Evolutionary conservation across 176 grass and related monocot species (phyloP).

Genomic region (Oryza australiensis): DNA sequence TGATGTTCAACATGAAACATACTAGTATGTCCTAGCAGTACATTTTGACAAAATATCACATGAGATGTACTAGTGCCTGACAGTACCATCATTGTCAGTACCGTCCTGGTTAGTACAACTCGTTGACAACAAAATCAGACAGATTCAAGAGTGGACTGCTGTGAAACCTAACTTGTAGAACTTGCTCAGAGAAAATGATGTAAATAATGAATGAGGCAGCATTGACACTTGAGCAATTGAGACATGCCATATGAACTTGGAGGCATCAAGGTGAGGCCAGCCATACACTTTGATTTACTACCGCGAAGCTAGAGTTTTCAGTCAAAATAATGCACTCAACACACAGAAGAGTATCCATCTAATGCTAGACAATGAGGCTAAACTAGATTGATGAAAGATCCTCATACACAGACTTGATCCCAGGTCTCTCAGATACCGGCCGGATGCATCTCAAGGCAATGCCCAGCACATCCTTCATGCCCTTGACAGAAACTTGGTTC

Average conservation of each 20-base stretch:
- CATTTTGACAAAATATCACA: neutral
- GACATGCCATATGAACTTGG: constrained; percentile 39
- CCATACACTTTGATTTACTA: constrained; percentile 42
- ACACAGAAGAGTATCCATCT: constrained; percentile 36
- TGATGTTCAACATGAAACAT: neutral
- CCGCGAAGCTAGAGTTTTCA: constrained; percentile 32
- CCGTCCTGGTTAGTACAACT: neutral
- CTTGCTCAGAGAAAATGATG: neutral
- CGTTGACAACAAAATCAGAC: neutral
- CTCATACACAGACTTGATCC: constrained; percentile 96
- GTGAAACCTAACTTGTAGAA: neutral
- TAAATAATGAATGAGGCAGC: neutral
- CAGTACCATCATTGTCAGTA: neutral
- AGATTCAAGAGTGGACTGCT: neutral
- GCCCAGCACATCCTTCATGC: constrained; percentile 87
- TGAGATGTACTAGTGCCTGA: neutral
- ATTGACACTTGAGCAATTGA: constrained; percentile 4
- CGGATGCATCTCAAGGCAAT: constrained; percentile 92
- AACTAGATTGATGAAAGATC: constrained; percentile 92
- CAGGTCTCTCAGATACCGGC: constrained; percentile 75
- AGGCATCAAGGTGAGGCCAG: constrained; percentile 70
- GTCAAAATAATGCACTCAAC: constrained; percentile 36
- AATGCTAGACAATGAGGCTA: constrained; percentile 32
- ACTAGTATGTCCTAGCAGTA: too few relatives aligned
- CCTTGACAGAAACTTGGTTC: constrained; percentile 59